Evolutionary conservation across 139 green algal species (phyloP), one percentile per base, ranked within the genome.

Genomic region (Coccomyxa sp.): DNA sequence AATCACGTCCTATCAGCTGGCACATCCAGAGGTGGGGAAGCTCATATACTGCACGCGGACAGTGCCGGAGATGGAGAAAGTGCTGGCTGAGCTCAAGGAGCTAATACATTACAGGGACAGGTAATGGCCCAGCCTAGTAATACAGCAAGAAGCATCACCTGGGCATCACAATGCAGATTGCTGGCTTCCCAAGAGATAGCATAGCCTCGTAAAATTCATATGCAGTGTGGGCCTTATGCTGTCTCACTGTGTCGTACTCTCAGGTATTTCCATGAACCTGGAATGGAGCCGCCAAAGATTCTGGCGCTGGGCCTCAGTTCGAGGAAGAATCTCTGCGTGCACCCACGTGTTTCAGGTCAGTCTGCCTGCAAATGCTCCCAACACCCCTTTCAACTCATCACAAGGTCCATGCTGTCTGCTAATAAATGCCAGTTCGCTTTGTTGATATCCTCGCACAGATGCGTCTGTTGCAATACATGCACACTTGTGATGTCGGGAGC

Each of bases 21-120:
- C 94, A 13, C 94, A 98, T 86, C 94, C 95, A 15, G 95, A 98
- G 85, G 86, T 97, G 0, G 97, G 97, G 79, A 99, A 99, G 91
- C 95, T 99, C 45, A 89, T 99, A 31, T 99, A 99, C 89, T 99
- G 96, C 91, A 99, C 97, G 0, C 94, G 97, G 74, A 99, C 97
- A 13, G 97, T 99, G 58, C 97, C 97, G n/a, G 97, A 99, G 92
- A 99, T 99, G 97, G 97, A 99, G 88, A 99, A 99, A 90, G 96
- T 98, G 58, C 87, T 98, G 31, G 88, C 85, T 11, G 95, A 98
- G 90, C 86, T 98, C 38, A 77, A 91, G 77, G 91, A 96, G 83
- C 90, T 99, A 45, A 89, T 98, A 13, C 90, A 91, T 28, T 99
- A 99, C 84, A 88, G 93, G 12, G 80, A 88, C 79, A 90, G 90